Percentiles rank a stretch among this genome's conserved stretches.
phyloP scores from a whole-genome alignment of 1,284 basidiomycete species.

The Malassezia vespertilionis region DNA sequence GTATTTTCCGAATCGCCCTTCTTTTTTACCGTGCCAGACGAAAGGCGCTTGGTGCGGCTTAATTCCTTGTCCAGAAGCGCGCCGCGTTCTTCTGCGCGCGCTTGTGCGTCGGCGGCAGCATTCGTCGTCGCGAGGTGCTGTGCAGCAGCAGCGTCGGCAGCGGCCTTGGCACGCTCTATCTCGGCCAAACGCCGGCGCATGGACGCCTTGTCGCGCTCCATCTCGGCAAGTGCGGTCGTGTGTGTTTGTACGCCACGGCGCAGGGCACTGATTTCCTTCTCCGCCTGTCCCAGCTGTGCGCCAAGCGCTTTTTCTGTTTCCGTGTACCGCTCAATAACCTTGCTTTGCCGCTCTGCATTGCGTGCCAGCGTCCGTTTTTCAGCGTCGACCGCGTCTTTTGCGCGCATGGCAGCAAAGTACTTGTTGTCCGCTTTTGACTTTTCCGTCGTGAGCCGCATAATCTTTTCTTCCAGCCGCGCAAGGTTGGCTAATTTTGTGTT shows the following conservation, averaged over 20 bases:
- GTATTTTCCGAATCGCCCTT: conserved; percentile 21
- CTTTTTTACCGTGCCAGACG: conserved; percentile 30
- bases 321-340: conserved; percentile 60
- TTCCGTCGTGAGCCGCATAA: conserved; percentile 51
- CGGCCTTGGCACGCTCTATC: conserved; percentile 15
- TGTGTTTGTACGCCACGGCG: conserved; percentile 30
- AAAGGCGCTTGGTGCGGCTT: conserved; percentile 28
- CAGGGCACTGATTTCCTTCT: conserved; percentile 51
- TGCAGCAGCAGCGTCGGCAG: conserved; percentile 27
- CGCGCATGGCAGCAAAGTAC: conserved; percentile 78
- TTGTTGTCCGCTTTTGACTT: conserved; percentile 92
- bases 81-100: conserved; percentile 27
- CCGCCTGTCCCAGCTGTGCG: conserved; percentile 56
- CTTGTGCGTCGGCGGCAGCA: conserved; percentile 20
- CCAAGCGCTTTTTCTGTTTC: conserved; percentile 58
- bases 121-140: conserved; percentile 23
- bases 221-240: conserved; percentile 32
- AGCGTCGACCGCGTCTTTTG: conserved; percentile 68
- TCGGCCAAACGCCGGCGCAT: conserved; percentile 24
- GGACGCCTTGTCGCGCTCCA: conserved; percentile 42
- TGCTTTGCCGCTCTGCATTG: conserved; percentile 65
- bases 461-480: conserved; percentile 62
- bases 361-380: conserved; percentile 63
- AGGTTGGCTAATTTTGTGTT: conserved; percentile 76
- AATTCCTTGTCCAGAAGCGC: conserved; percentile 30